phyloP scores from a whole-genome alignment of 1,139 yeast genomes.

The Debaryomycetaceae sp. region DNA sequence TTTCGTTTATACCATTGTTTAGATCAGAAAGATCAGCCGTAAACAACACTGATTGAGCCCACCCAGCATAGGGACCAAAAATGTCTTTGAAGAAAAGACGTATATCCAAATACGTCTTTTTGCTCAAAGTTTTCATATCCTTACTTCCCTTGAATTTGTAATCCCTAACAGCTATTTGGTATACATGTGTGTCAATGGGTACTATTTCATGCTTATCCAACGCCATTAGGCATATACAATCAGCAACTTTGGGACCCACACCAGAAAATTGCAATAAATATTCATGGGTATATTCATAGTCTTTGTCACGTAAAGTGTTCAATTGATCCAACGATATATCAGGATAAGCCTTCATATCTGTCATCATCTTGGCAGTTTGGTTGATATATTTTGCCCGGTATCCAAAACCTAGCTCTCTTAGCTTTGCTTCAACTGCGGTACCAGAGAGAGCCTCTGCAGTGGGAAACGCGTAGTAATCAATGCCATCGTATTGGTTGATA shows the following conservation, averaged over 20 bases:
- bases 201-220: constrained; percentile 84
- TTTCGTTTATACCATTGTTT: constrained; percentile 51
- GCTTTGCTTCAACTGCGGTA: constrained; percentile 37
- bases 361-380: constrained; percentile 59
- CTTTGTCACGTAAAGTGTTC: constrained; percentile 33
- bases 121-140: constrained; percentile 48
- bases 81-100: constrained; percentile 57
- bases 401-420: constrained; percentile 74
- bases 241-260: constrained; percentile 98
- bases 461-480: constrained; percentile 73
- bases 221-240: constrained; percentile 86
- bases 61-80: constrained; percentile 94
- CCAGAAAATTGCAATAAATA: constrained; percentile 71
- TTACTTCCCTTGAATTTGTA: constrained; percentile 56
- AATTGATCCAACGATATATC: constrained; percentile 30
- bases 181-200: constrained; percentile 97
- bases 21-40: constrained; percentile 74
- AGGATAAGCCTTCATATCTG: constrained; percentile 34
- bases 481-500: constrained; percentile 54
- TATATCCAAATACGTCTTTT: constrained; percentile 59
- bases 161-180: constrained; percentile 82
- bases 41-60: constrained; percentile 94
- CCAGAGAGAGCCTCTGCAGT: constrained; percentile 46
- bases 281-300: constrained; percentile 60
- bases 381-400: constrained; percentile 87